Evolutionary conservation across 192 early-diverging fungal species (phyloP), one percentile per base, ranked within the genome.

Genomic region (Chytriomyces hyalinus): DNA sequence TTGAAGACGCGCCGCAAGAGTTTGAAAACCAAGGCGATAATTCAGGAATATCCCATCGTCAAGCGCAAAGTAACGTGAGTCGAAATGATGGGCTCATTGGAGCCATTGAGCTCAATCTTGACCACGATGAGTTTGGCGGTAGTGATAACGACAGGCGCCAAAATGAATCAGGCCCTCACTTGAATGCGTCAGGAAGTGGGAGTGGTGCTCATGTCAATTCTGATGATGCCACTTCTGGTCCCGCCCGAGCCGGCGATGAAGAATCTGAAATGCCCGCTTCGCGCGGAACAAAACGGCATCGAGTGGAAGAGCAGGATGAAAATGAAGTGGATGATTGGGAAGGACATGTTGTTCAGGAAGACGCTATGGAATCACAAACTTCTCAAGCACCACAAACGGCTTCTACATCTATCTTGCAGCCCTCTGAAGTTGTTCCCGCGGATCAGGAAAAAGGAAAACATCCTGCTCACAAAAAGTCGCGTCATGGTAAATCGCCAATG

Each of bases 261-360:
- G 1, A 0, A 36, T 36, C 1, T 36, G 36, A 36, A 36, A 36
- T 36, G 36, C 36, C 13, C 13, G 53, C 53, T 57, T 28, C 71
- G 26, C 67, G 60, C 26, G 67, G 75, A 22, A 76, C 65, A 7
- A 76, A 76, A 36, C 49, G 75, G 36, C 15, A 36, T 5, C 75
- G 59, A 5, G 65, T 50, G 13, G 67, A 76, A 6, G 75, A 67
- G 53, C 15, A 20, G 28, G 44, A 45, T 22, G 65, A 51, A 48
- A 59, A 70, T 15, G 67, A 65, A 60, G 65, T 61, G 45, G 75
- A 76, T 69, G 75, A 76, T 24, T 70, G 67, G 75, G 75, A 67
- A 67, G 26, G n/a, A n/a, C 47, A 70, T 70, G 61, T 36, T 36
- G 36, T 70, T 48, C 62, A 64, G 15, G 62, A 64, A 28, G 62